Conservation (phyloP, 768 basidiomycete genomes). For the Porphyrellus cyaneotinctus region DNA sequence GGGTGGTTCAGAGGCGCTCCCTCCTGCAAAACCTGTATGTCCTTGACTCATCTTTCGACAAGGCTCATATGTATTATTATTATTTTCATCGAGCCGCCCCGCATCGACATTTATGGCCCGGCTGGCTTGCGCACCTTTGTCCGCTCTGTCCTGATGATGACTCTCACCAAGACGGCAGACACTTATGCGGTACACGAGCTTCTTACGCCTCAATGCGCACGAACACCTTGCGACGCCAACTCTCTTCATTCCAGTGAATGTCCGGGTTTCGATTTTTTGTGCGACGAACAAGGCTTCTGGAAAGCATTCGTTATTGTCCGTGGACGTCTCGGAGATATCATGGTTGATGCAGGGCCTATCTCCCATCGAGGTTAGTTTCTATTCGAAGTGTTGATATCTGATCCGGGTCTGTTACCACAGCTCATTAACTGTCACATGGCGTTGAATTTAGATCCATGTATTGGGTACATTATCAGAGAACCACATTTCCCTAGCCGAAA, state of each 20-base stretch:
- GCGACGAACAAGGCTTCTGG: conserved; percentile 63
- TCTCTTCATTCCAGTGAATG: conserved; percentile 62
- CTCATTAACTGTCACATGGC: background rate
- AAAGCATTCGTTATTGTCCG: conserved; percentile 40
- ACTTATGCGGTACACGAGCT: conserved; percentile 79
- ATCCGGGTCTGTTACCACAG: background rate
- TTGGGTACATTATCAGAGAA: conserved; percentile 76
- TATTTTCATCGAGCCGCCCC: conserved; percentile 35
- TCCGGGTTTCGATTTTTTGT: conserved; percentile 55
- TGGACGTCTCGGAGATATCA: conserved; percentile 40
- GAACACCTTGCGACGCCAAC: conserved; percentile 45
- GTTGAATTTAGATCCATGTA: conserved; percentile 63
- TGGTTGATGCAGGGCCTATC: conserved; percentile 75
- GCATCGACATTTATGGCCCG: conserved; percentile 74
- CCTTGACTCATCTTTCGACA: background rate
- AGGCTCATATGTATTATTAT: background rate
- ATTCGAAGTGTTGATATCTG: background rate
- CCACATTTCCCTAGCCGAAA: conserved; percentile 47
- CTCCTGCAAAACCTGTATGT: conserved; percentile 13
- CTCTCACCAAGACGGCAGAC: conserved; percentile 54
- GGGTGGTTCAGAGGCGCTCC: conserved; percentile 5
- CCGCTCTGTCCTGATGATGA: conserved; percentile 65
- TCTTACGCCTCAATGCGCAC: conserved; percentile 49
- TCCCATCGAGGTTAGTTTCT: conserved; percentile 59
- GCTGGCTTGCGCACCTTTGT: conserved; percentile 73